These are phyloP conservation scores for Neofusicoccum umdonicola DNA, from an alignment of 2,329 filamentous ascomycete species.

Conservation along the genomic window DNA sequence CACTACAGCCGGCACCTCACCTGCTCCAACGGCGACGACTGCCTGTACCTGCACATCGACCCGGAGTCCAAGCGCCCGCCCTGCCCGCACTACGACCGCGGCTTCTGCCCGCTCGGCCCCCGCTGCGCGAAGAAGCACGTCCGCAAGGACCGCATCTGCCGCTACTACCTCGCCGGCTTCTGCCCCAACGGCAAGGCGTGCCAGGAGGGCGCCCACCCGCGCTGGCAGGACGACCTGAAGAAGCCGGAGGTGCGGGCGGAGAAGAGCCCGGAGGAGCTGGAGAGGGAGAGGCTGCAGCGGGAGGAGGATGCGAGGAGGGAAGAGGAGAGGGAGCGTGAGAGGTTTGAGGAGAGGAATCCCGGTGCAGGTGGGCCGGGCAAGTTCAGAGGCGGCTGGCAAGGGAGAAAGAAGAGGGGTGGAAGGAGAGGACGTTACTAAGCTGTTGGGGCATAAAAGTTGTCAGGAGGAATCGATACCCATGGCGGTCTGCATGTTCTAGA, in stretches of 20 bases:
- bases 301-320: constrained; percentile 46
- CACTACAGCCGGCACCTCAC: constrained; percentile 89
- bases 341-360: constrained; percentile 32
- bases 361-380: constrained; percentile 7
- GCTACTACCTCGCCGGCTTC: constrained; percentile 88
- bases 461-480: too few relatives aligned
- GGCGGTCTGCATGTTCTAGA: not conserved
- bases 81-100: constrained; percentile 83
- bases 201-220: constrained; percentile 76
- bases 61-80: constrained; percentile 64
- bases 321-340: constrained; percentile 40
- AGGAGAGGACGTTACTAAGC: constrained; percentile 4
- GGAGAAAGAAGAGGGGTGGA: constrained; percentile 15
- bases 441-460: too few relatives aligned
- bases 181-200: constrained; percentile 82
- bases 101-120: constrained; percentile 90
- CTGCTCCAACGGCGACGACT: constrained; percentile 96
- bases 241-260: constrained; percentile 62
- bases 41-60: constrained; percentile 86
- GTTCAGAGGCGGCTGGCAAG: constrained; percentile 15
- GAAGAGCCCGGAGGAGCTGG: constrained; percentile 69
- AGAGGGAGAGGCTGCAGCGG: constrained; percentile 54
- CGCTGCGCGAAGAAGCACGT: constrained; percentile 87
- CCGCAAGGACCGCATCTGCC: constrained; percentile 69
- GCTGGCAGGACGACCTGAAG: constrained; percentile 67